These are phyloP conservation scores for Aspergillus aculeatinus DNA, from an alignment of 2,329 filamentous ascomycete genomes.

Conservation along the genomic window DNA sequence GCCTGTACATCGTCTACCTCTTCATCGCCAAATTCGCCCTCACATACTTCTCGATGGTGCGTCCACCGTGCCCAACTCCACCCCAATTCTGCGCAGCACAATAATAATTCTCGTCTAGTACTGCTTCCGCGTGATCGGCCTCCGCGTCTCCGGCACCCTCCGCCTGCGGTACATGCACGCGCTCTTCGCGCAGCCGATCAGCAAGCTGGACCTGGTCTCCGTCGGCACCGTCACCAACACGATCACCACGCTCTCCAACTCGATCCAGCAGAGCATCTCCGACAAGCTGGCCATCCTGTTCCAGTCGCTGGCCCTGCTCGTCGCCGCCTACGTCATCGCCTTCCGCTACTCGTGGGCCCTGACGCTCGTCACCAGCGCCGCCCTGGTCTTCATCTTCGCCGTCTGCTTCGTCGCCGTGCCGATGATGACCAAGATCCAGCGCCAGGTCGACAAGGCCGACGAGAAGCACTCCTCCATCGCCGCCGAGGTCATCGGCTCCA, in stretches of 20 bases:
- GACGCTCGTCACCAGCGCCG: conserved; percentile 51
- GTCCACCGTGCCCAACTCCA: conserved; percentile 5
- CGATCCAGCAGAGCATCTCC: conserved; percentile 55
- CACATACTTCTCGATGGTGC: conserved; percentile 56
- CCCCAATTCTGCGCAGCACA: too few relatives aligned
- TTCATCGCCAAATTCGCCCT: conserved; percentile 56
- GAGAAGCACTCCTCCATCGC: conserved; percentile 40
- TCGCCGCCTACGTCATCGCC: conserved; percentile 52
- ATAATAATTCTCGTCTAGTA: conserved; percentile 23
- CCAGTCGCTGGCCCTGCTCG: conserved; percentile 42
- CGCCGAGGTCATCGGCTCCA: conserved; percentile 43
- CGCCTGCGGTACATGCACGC: conserved; percentile 52
- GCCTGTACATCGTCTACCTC: conserved; percentile 59
- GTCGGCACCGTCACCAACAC: conserved; percentile 52
- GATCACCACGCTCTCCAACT: conserved; percentile 55
- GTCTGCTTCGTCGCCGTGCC: conserved; percentile 35
- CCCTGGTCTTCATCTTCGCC: conserved; percentile 45
- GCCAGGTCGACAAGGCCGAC: conserved; percentile 39
- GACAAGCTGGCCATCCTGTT: conserved; percentile 51
- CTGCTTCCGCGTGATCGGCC: conserved; percentile 51
- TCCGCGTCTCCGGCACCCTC: conserved; percentile 52
- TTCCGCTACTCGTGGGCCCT: conserved; percentile 55
- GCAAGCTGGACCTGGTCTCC: conserved; percentile 51
- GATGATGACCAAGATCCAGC: conserved; percentile 33
- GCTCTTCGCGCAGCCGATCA: conserved; percentile 52